Percentiles rank a stretch among this genome's conserved stretches.
Conservation (phyloP, 805 yeast species). For the Kurtzmaniella fragi region DNA sequence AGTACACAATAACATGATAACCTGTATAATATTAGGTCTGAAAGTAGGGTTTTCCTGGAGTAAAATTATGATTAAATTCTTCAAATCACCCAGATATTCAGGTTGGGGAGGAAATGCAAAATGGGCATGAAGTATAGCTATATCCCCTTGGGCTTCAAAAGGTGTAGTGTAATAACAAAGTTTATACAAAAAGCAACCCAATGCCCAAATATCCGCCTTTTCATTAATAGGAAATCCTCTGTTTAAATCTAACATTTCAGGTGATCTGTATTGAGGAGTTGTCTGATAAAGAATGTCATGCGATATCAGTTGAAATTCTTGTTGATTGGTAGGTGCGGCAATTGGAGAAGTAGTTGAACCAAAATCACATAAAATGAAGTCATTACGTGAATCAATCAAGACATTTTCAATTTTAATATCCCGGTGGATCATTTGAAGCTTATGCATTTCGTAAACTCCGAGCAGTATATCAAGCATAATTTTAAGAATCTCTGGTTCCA, state of each 20-base stretch:
- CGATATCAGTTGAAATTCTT: conserved; percentile 69
- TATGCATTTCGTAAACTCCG: conserved; percentile 86
- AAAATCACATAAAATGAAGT: conserved; percentile 86
- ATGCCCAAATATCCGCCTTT: conserved; percentile 94
- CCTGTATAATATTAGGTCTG: conserved; percentile 86
- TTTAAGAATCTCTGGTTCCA: conserved; percentile 70
- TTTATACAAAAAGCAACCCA: conserved; percentile 88
- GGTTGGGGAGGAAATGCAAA: conserved; percentile 74
- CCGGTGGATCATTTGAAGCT: conserved; percentile 73
- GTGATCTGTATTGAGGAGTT: conserved; percentile 92
- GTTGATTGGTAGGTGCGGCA: conserved; percentile 69
- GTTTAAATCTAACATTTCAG: conserved; percentile 92
- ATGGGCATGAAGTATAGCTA: conserved; percentile 81
- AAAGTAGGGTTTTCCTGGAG: conserved; percentile 75
- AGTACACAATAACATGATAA: conserved; percentile 58
- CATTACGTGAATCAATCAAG: conserved; percentile 61
- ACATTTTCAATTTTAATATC: conserved; percentile 96
- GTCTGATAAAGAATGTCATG: conserved; percentile 87
- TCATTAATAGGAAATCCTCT: conserved; percentile 83
- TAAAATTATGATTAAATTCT: conserved; percentile 71
- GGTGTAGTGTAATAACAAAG: conserved; percentile 92
- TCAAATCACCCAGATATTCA: conserved; percentile 62
- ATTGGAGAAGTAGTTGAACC: conserved; percentile 76
- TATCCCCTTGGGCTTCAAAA: conserved; percentile 81
- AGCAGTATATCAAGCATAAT: conserved; percentile 78